A percentile compares a stretch with the other conserved stretches of the same genome.
phyloP scores from a whole-genome alignment of 23 red algal species.

The Gracilariopsis chorda region DNA sequence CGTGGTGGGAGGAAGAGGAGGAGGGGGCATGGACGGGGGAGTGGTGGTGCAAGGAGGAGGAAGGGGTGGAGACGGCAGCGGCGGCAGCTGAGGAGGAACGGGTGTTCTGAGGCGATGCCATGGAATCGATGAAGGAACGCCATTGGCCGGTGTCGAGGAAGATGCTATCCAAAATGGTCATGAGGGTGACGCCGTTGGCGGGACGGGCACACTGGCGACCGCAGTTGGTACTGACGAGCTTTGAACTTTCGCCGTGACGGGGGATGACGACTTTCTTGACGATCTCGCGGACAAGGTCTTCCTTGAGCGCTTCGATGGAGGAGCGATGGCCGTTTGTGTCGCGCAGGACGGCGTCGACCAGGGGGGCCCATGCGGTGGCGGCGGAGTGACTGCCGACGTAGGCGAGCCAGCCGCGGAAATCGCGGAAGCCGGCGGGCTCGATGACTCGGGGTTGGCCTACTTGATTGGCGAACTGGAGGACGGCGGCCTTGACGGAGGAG shows the following conservation, averaged over 20 bases:
- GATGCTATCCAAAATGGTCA: conserved; percentile 37
- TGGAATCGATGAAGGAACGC: not conserved
- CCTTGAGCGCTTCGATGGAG: conserved; percentile 31
- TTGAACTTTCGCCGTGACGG: conserved; percentile 36
- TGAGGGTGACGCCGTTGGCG: conserved; percentile 37
- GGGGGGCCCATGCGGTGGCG: not conserved
- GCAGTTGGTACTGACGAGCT: conserved; percentile 49
- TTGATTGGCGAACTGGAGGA: not conserved
- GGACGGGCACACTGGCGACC: conserved; percentile 16
- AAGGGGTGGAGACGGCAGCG: not conserved
- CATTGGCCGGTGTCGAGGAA: conserved; percentile 6
- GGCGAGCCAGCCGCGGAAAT: conserved; percentile 49
- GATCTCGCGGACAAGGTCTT: conserved; percentile 33
- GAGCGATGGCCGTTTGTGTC: not conserved
- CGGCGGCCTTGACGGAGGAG: conserved; percentile 3
- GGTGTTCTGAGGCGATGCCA: not conserved
- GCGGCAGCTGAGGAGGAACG: not conserved
- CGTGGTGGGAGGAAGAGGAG: not conserved
- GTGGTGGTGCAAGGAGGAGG: not conserved
- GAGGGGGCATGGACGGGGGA: not conserved
- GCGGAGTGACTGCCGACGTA: not conserved
- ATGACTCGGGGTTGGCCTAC: conserved; percentile 22
- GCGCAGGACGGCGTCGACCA: conserved; percentile 14
- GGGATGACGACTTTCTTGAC: conserved; percentile 42
- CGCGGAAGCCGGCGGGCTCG: conserved; percentile 44